Base-by-base conservation (phyloP, 768 basidiomycete species). In the Phanerochaete carnosa region DNA sequence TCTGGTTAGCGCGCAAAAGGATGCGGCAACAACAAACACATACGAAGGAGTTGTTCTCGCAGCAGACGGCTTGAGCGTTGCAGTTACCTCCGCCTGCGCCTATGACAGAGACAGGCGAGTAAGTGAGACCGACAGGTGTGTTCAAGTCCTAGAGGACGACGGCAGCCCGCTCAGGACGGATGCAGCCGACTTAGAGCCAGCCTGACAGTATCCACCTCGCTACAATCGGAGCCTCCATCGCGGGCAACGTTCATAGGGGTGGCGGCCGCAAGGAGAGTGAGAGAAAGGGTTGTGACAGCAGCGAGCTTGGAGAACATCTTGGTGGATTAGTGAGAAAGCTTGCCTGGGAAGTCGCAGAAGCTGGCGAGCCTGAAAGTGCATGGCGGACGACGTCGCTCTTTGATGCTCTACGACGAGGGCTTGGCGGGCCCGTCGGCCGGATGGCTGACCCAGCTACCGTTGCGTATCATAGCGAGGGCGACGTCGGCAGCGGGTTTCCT, bases 81-180 rank as follows among this genome's bases (percentile, higher is more conserved):
- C 65, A 65, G 15, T 59, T n/a, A 22, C 65, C 62, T 32, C 59
- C 54, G 29, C 59, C 62, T 8, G 64, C 59, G 23, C 65, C 65
- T 19, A 63, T 45, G 29, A 62, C 57, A 47, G 8, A 47, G 45
- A 59, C 54, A 23, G 59, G 62, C 2, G 58, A 57, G 65, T 62
- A 65, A 1, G 45, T 58, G 22, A 63, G 62, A 13, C 64, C 64
- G 43, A 65, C 30, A 25, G 61, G 64, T 37, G 47, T 59, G 35
- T 25, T 60, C 13, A 55, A 26, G 49, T 59, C 63, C 26, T 51
- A 16, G 4, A 65, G 28, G 22, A 65, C 63, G 43, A 65, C 43
- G n/a, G 62, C 13, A 65, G 29, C 11, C 32, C 26, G 5, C 33
- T 58, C 32, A 62, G 39, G 25, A 62, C 28, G 29, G 35, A 28